A percentile compares a stretch with the other conserved stretches of the same genome.
Evolutionary conservation across 2,329 filamentous ascomycete genomes (phyloP).

Genomic region (Thelonectria discophora): DNA sequence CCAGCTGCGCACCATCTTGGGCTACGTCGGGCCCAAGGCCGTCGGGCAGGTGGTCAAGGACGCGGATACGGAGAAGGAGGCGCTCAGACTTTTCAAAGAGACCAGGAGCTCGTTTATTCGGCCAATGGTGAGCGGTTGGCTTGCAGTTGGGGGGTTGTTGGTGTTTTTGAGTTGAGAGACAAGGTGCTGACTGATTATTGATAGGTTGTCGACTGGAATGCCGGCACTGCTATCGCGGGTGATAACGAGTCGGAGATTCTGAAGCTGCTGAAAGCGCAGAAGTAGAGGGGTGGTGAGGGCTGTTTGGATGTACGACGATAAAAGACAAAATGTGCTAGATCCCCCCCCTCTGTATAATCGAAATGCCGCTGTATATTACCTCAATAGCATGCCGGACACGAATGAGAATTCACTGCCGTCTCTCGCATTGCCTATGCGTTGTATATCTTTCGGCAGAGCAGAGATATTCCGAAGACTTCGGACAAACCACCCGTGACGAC

Average conservation of each 20-base stretch:
- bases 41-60: constrained; percentile 74
- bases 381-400: too few species aligned
- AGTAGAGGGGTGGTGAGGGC: constrained; percentile 34
- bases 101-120: constrained; percentile 73
- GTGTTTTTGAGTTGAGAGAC: not conserved
- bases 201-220: constrained; percentile 88
- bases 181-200: constrained; percentile 16
- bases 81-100: constrained; percentile 79
- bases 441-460: not conserved
- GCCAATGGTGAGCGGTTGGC: constrained; percentile 73
- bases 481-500: not conserved
- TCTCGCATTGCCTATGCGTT: not conserved
- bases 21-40: constrained; percentile 75
- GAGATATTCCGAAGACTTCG: not conserved
- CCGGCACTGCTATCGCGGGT: constrained; percentile 80
- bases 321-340: constrained; percentile 23
- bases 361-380: not conserved
- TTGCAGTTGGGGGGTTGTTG: not conserved
- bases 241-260: constrained; percentile 90
- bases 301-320: constrained; percentile 28
- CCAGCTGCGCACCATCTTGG: constrained; percentile 84
- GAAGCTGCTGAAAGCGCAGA: constrained; percentile 74
- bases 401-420: too few species aligned
- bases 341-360: constrained; percentile 30
- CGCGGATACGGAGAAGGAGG: constrained; percentile 78